A percentile compares a stretch with the other conserved stretches of the same genome.
Evolutionary conservation across 495 filamentous ascomycete species (phyloP).

Genomic region (Lindgomyces ingoldianus): DNA sequence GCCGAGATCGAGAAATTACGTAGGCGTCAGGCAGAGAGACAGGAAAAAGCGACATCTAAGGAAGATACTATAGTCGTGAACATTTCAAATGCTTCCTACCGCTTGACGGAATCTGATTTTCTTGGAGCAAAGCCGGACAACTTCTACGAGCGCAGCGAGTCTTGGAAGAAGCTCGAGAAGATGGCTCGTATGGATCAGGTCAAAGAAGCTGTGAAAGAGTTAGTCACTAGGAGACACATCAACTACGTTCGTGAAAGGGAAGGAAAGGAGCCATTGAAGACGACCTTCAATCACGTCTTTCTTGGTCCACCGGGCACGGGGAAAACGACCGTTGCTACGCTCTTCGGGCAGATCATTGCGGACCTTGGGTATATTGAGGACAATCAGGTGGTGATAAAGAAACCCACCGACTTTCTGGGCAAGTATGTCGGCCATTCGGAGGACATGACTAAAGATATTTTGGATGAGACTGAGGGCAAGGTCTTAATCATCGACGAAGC

Average conservation of each 20-base stretch:
- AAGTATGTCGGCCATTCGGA: conserved; percentile 33
- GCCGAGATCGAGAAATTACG: not conserved
- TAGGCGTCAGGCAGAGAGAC: not conserved
- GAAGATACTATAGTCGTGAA: not conserved
- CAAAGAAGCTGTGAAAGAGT: conserved; percentile 58
- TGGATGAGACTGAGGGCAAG: conserved; percentile 32
- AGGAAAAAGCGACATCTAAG: not conserved
- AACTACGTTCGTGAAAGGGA: conserved; percentile 65
- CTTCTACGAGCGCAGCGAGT: conserved; percentile 51
- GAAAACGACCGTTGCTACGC: conserved; percentile 71
- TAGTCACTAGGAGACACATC: conserved; percentile 58
- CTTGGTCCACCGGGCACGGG: conserved; percentile 70
- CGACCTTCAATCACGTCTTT: conserved; percentile 67
- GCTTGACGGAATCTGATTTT: not conserved
- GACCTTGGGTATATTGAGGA: conserved; percentile 34
- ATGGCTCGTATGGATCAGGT: conserved; percentile 62
- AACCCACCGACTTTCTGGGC: conserved; percentile 36
- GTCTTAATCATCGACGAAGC: conserved; percentile 41
- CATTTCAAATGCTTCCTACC: not conserved
- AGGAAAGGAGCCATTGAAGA: conserved; percentile 56
- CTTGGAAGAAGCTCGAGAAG: conserved; percentile 60
- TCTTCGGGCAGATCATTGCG: conserved; percentile 49
- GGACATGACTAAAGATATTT: conserved; percentile 30
- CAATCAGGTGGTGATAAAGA: conserved; percentile 37
- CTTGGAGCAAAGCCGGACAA: conserved; percentile 66